Evolutionary conservation across 2,329 filamentous ascomycete genomes (phyloP).

Genomic region (Exophiala viscosa): DNA sequence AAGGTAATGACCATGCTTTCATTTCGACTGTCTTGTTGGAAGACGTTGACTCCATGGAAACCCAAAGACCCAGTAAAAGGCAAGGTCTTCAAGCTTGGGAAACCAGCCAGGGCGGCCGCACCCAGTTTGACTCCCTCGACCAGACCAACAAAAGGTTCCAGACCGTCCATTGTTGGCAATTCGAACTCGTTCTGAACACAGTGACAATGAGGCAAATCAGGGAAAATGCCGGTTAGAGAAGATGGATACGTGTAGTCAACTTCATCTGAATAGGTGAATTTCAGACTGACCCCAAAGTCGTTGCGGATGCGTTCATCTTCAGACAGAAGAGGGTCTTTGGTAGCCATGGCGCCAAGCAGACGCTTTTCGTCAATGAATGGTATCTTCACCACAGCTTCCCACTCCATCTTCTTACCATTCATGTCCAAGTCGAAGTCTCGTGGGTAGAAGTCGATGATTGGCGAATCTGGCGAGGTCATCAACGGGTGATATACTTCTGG

Average conservation of each 20-base stretch:
- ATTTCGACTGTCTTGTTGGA: conserved; percentile 92
- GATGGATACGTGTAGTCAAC: conserved; percentile 81
- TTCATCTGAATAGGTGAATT: conserved; percentile 80
- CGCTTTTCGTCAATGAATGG: conserved; percentile 95
- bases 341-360: conserved; percentile 77
- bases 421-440: conserved; percentile 96
- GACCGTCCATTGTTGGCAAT: conserved; percentile 82
- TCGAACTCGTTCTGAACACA: conserved; percentile 97
- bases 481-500: conserved; percentile 80
- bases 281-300: conserved; percentile 84
- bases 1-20: conserved; percentile 93
- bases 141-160: conserved; percentile 79
- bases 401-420: conserved; percentile 99
- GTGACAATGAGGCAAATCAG: conserved; percentile 78
- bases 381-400: conserved; percentile 98
- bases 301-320: conserved; percentile 79
- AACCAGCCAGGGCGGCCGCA: conserved; percentile 79
- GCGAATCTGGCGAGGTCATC: conserved; percentile 86
- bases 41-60: conserved; percentile 88
- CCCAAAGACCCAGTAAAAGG: conserved; percentile 77
- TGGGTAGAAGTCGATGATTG: conserved; percentile 97
- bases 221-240: conserved; percentile 83
- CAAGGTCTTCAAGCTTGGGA: conserved; percentile 82
- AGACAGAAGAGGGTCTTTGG: conserved; percentile 73
- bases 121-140: conserved; percentile 81